Percentiles rank a stretch among this genome's conserved stretches.
These are phyloP conservation scores for Flaveria trinervia DNA, from an alignment of 129 eudicot genomes.

Conservation along the genomic window DNA sequence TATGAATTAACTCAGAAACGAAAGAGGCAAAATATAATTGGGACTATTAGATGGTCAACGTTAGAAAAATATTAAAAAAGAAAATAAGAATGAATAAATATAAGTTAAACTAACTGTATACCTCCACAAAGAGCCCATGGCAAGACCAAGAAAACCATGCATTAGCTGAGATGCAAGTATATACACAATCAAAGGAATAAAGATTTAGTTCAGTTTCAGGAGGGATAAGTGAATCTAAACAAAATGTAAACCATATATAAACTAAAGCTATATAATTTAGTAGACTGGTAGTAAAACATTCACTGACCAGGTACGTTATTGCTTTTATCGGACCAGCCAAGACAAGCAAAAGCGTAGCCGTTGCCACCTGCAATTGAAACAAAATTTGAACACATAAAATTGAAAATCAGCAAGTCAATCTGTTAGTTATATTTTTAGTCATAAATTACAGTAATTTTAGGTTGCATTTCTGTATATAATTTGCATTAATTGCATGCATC, in stretches of 20 bases:
- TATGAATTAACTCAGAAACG: neutral
- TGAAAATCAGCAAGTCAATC: neutral
- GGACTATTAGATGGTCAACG: slow-evolving; percentile 1
- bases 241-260: slow-evolving; percentile 15
- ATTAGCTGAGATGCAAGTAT: slow-evolving; percentile 50
- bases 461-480: no score
- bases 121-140: slow-evolving; percentile 98
- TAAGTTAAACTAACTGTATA: slow-evolving; percentile 33
- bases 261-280: neutral
- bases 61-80: neutral
- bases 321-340: slow-evolving; percentile 93
- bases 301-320: slow-evolving; percentile 71
- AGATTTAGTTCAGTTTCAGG: neutral
- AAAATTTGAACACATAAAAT: neutral
- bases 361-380: slow-evolving; percentile 65
- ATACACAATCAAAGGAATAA: neutral
- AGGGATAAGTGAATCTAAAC: neutral
- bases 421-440: no score
- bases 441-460: no score
- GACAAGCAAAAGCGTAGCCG: slow-evolving; percentile 68
- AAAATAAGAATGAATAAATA: neutral
- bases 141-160: slow-evolving; percentile 86
- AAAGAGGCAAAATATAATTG: neutral
- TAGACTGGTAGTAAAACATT: neutral
- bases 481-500: no score